Evolutionary conservation across 805 yeast genomes (phyloP), one percentile per base, ranked within the genome.

Genomic region (Saccharomycopsis fermentans): DNA sequence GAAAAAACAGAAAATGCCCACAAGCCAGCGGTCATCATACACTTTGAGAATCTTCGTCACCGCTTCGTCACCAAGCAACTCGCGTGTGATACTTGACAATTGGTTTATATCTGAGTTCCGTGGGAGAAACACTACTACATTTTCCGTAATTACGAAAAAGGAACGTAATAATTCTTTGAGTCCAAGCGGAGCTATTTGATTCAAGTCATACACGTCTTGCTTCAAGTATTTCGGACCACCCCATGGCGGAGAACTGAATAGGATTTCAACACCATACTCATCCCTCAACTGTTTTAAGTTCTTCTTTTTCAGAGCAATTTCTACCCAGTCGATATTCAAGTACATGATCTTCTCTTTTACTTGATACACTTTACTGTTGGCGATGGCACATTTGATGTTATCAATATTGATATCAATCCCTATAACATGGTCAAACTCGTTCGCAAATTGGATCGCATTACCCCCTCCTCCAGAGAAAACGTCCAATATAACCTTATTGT

Each of bases 401-500:
- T 76, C 77, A 36, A 76, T 71, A 57, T 82, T 82, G 43, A 73
- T 73, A 65, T 89, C 96, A 1, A 87, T 69, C 1, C 86, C 90
- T 37, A 81, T 78, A 0, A 82, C 85, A 27, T 66, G 64, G 0
- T 78, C 77, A 69, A 87, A 86, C 36, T 67, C 62, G 57, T 74
- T 65, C 54, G 91, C 87, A 68, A 90, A 80, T 64, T 88, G 96
- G 24, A 88, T 85, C 1, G 87, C 73, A 66, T 89, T 89, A 0
- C 96, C 96, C 1, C 96, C 96, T 1, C 90, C 96, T 0, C 96
- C 96, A 63, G 92, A 83, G 65, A 88, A 87, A 1, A 87, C 77
- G 66, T 90, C 96, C 14, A 86, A 68, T 0, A 83, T 71, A 11
- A 19, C 19, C 4, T 62, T 63, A 1, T 81, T 77, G 0, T 76